Conservation (phyloP, 139 green algal genomes). For the Closterium sp. region DNA sequence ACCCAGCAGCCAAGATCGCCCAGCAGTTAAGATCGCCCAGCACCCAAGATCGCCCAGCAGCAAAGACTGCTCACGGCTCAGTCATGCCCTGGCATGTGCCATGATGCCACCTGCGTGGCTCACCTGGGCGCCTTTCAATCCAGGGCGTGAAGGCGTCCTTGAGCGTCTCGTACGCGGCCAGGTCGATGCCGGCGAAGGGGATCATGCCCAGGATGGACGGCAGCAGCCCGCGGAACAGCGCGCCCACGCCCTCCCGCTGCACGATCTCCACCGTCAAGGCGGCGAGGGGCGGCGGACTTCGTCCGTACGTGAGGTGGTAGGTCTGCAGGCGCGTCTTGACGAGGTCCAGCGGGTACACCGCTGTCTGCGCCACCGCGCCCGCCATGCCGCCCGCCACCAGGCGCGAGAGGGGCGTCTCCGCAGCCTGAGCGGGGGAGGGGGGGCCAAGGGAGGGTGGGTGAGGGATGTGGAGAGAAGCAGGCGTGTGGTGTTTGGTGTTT, state of each 20-base stretch:
- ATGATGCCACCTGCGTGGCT: too few relatives aligned
- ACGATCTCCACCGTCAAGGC: conserved; percentile 22
- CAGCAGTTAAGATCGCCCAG: too few relatives aligned
- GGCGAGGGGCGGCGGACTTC: neutral
- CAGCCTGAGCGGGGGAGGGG: neutral
- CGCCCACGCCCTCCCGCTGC: conserved; percentile 30
- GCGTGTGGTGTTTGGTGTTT: too few relatives aligned
- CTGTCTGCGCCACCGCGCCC: conserved; percentile 47
- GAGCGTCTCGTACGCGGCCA: conserved; percentile 92
- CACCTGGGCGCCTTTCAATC: neutral
- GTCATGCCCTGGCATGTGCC: too few relatives aligned
- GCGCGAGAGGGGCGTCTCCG: neutral
- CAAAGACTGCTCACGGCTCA: too few relatives aligned
- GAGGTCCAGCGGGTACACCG: conserved; percentile 54
- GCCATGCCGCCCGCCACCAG: conserved; percentile 48
- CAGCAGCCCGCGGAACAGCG: conserved; percentile 49
- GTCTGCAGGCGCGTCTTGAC: conserved; percentile 50
- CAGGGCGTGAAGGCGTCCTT: conserved; percentile 61
- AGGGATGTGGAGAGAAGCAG: too few relatives aligned
- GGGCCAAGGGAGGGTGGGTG: neutral
- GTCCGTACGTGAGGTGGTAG: neutral
- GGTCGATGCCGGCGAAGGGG: conserved; percentile 97
- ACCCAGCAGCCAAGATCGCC: too few relatives aligned
- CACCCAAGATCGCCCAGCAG: too few relatives aligned
- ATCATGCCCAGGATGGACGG: conserved; percentile 82